Evolutionary conservation across 1,284 basidiomycete species (phyloP).

Genomic region (Ustilago bromivora): DNA sequence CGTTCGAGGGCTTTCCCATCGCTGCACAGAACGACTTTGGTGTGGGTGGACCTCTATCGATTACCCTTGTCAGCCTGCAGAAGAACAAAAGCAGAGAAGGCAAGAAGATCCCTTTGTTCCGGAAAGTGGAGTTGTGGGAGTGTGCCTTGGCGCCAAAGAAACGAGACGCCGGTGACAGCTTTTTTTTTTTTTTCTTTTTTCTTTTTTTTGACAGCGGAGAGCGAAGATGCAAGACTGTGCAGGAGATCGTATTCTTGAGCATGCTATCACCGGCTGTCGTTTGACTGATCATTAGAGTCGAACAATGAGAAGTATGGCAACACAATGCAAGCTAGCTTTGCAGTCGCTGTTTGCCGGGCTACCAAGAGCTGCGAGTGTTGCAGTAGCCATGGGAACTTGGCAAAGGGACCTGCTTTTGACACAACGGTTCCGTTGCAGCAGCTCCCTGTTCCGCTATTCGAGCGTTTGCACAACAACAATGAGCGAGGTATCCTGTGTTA

Average conservation of each 20-base stretch:
- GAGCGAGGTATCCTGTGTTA: background rate
- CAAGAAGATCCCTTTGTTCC: constrained; percentile 4
- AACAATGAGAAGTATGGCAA: background rate
- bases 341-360: background rate
- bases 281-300: background rate
- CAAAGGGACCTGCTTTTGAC: background rate
- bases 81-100: background rate
- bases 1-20: background rate
- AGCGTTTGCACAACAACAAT: background rate
- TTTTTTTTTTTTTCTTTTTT: too few relatives aligned
- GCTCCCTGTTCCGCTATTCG: background rate
- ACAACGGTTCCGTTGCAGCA: background rate
- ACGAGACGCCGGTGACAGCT: constrained; percentile 11
- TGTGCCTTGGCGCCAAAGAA: background rate
- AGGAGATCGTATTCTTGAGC: background rate
- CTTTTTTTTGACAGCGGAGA: background rate
- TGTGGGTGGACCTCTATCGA: background rate
- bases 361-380: background rate
- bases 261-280: background rate
- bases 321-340: background rate
- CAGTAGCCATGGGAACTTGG: background rate
- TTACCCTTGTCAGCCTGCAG: constrained; percentile 1
- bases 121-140: constrained; percentile 8
- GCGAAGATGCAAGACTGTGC: background rate
- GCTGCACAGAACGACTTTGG: background rate